Conservation (phyloP, 331 rosid species). For the Quercus tomentella region DNA sequence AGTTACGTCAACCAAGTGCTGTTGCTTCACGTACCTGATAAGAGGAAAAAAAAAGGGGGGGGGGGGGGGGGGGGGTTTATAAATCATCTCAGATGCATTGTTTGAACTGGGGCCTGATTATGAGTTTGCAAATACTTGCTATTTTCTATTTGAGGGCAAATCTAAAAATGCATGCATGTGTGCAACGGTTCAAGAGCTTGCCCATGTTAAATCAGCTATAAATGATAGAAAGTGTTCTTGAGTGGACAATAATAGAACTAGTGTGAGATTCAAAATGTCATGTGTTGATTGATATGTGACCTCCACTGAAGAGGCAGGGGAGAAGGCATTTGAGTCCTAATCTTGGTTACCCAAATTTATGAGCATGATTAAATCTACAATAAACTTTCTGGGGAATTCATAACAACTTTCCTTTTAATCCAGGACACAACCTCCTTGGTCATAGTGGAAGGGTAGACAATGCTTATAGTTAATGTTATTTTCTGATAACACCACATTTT, state of each 20-base stretch:
- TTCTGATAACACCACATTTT: background rate
- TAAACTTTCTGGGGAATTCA: background rate
- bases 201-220: background rate
- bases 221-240: background rate
- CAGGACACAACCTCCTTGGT: background rate
- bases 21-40: slow-evolving; percentile 50
- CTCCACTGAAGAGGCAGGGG: background rate
- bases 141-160: background rate
- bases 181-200: background rate
- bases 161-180: background rate
- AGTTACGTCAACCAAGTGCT: slow-evolving; percentile 74
- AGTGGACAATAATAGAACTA: background rate
- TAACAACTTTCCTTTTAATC: background rate
- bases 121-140: background rate
- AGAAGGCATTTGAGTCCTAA: background rate
- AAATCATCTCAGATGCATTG: slow-evolving; percentile 9
- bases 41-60: background rate
- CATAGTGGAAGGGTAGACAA: background rate
- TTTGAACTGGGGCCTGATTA: background rate
- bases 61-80: background rate
- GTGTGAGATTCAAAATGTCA: background rate
- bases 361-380: background rate
- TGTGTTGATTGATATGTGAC: background rate
- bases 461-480: background rate
- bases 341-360: background rate